Evolutionary conservation across 1,139 yeast genomes (phyloP), one percentile per base, ranked within the genome.

Genomic region (Zygoascus hellenicus): DNA sequence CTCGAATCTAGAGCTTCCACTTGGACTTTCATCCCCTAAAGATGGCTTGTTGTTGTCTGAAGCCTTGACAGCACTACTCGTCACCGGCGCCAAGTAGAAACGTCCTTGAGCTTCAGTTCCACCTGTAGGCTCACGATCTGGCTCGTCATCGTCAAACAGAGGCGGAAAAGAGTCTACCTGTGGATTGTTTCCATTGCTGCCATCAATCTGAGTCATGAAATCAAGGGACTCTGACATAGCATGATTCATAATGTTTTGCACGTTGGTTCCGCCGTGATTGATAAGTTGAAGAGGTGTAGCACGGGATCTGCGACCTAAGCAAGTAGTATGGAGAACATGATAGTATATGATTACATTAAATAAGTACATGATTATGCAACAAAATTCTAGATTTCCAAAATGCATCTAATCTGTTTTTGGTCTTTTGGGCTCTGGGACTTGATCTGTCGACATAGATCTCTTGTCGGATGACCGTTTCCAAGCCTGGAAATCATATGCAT

Each of bases 131-230:
- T 22, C 26, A 22, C 26, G 26, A 22, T 22, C 26, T 17, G 35
- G 35, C 29, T 19, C 29, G 14, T 43, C 41, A 17, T 43, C 46
- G 28, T 43, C 46, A 15, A 41, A 37, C 36, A 43, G 16, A 5
- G 30, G 19, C 4, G 46, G 46, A 30, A 43, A 43, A 19, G 46
- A 43, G 22, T 43, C 39, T 16, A 43, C 46, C 5, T 36, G 29
- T 10, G 46, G 46, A 37, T 43, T 43, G 9, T 14, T 11, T 14
- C 7, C 13, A 9, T 17, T 17, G 5, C 11, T 17, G 11, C 29
- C 29, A 36, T 36, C 39, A 3, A 11, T 15, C 29, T 36, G 39
- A 3, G 39, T 36, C 39, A 9, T 7, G 29, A 19, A 34, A 13
- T 16, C 22, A 2, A 34, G 17, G 6, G 37, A 15, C n/a, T 34